Percentiles rank a stretch among this genome's conserved stretches.
Evolutionary conservation across 2,329 filamentous ascomycete genomes (phyloP).

Genomic region (Fusarium sp.): DNA sequence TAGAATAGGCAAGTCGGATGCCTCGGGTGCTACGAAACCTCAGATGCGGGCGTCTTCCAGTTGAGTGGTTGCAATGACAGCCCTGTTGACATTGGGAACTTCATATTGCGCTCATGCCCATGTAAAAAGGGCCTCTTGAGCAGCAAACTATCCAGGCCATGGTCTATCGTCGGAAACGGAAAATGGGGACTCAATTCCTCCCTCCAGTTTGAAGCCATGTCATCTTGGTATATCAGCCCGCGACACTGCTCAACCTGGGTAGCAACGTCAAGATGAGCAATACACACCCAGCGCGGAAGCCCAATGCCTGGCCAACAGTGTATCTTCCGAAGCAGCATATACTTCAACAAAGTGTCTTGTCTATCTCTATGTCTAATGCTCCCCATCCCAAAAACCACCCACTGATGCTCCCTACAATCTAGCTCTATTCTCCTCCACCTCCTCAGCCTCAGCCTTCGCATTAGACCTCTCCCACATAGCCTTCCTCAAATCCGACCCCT

Average conservation of each 20-base stretch:
- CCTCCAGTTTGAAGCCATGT: not conserved
- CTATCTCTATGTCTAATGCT: constrained; percentile 5
- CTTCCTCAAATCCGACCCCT: constrained; percentile 67
- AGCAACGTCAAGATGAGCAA: not conserved
- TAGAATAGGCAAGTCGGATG: not conserved
- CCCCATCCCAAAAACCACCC: not conserved
- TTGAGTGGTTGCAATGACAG: not conserved
- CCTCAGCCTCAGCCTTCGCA: constrained; percentile 29
- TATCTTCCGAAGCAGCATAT: not conserved
- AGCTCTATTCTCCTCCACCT: not conserved
- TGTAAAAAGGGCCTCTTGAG: not conserved
- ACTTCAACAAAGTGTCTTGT: not conserved
- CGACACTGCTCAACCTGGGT: not conserved
- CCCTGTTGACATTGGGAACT: not conserved
- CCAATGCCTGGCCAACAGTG: not conserved
- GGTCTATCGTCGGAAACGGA: not conserved
- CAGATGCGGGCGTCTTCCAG: not conserved
- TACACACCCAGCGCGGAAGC: not conserved
- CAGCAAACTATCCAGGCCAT: not conserved
- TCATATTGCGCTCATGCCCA: not conserved
- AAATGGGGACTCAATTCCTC: not conserved
- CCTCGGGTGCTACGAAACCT: not conserved
- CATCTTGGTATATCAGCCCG: not conserved
- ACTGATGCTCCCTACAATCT: constrained; percentile 5
- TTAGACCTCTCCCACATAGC: constrained; percentile 69